Percentiles rank a stretch among this genome's conserved stretches.
phyloP scores from a whole-genome alignment of 2,329 filamentous ascomycete genomes.

The Talaromyces sp. region DNA sequence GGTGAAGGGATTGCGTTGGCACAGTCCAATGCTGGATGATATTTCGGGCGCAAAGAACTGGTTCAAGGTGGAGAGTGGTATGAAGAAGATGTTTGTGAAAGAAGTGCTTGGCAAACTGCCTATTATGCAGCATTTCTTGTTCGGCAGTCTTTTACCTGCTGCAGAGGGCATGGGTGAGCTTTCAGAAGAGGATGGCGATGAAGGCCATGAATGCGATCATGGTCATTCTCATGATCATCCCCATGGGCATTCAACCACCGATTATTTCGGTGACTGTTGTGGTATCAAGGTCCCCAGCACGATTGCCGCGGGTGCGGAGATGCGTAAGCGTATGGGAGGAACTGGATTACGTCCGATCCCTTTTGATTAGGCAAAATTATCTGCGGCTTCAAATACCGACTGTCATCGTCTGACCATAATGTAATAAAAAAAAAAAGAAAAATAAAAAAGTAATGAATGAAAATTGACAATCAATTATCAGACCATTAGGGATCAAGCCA shows the following conservation, averaged over 20 bases:
- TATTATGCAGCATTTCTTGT: constrained; percentile 98
- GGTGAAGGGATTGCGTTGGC: constrained; percentile 91
- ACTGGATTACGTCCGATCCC: constrained; percentile 64
- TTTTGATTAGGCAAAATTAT: constrained; percentile 45
- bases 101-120: constrained; percentile 92
- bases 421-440: not conserved
- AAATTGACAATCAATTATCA: not conserved
- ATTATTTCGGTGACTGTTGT: constrained; percentile 91
- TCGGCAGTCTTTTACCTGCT: constrained; percentile 81
- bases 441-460: not conserved
- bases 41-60: constrained; percentile 89
- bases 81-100: constrained; percentile 94
- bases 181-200: constrained; percentile 46
- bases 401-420: not conserved
- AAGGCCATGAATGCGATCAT: constrained; percentile 60
- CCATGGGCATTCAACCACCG: constrained; percentile 63
- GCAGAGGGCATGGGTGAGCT: constrained; percentile 71
- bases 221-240: constrained; percentile 57
- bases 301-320: constrained; percentile 85
- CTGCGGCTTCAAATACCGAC: too few species aligned
- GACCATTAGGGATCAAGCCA: too few species aligned
- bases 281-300: constrained; percentile 97
- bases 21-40: constrained; percentile 97
- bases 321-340: constrained; percentile 71
- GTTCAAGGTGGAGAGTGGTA: constrained; percentile 89